Conservation (phyloP, 2,329 filamentous ascomycete species). For the Hymenoscyphus repandus region DNA sequence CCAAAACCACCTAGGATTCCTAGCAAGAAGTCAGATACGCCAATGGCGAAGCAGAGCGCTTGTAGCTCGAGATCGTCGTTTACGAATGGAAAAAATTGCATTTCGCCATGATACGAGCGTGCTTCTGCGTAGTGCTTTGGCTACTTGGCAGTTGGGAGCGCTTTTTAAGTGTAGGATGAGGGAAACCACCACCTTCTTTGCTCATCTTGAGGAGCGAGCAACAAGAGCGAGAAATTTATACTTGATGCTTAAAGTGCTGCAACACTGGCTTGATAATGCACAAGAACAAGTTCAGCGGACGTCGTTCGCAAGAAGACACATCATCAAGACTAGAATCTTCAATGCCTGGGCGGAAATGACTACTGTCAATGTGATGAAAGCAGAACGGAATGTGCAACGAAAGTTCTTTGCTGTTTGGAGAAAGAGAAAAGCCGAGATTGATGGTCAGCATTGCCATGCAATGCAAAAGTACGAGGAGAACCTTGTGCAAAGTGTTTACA, state of each 20-base stretch:
- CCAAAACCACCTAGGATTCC: slow-evolving; percentile 15
- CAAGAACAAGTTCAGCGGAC: slow-evolving; percentile 62
- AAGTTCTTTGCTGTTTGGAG: slow-evolving; percentile 50
- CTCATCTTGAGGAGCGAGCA: slow-evolving; percentile 53
- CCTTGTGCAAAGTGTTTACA: slow-evolving; percentile 26
- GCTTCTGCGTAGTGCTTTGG: slow-evolving; percentile 47
- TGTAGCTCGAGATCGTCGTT: slow-evolving; percentile 33
- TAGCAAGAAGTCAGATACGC: slow-evolving; percentile 16
- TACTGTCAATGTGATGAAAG: slow-evolving; percentile 36
- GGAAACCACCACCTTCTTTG: slow-evolving; percentile 48
- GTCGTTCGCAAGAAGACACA: slow-evolving; percentile 62
- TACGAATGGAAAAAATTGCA: slow-evolving; percentile 40
- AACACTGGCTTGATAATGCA: slow-evolving; percentile 63
- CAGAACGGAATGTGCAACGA: slow-evolving; percentile 44
- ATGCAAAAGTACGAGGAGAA: slow-evolving; percentile 29
- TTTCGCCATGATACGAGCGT: slow-evolving; percentile 43
- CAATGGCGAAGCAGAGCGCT: slow-evolving; percentile 25
- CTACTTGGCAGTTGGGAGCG: slow-evolving; percentile 41
- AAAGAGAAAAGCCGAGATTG: slow-evolving; percentile 20
- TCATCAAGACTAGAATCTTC: slow-evolving; percentile 65
- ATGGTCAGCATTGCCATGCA: slow-evolving; percentile 24
- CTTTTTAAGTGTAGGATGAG: slow-evolving; percentile 13
- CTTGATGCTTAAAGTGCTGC: slow-evolving; percentile 58
- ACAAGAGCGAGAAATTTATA: slow-evolving; percentile 60
- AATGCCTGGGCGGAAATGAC: slow-evolving; percentile 65